Conservation (phyloP, 257 asterid species). For the Scutellaria galericulata region DNA sequence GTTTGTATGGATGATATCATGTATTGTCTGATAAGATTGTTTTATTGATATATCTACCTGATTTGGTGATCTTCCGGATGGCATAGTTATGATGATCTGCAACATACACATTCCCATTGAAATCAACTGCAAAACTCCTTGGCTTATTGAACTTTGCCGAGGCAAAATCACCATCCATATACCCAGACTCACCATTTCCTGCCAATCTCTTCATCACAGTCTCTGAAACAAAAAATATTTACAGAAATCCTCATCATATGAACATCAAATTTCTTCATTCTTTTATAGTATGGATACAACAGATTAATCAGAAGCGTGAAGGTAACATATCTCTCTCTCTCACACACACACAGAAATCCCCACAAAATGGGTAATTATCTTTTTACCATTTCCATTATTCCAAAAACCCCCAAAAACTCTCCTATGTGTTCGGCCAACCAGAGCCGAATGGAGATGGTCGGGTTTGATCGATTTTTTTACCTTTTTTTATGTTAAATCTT, state of each 20-base stretch:
- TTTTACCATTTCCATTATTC: no score
- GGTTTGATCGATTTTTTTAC: no score
- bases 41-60: constrained; percentile 44
- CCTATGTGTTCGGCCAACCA: no score
- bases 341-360: background rate
- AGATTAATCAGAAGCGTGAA: constrained; percentile 3
- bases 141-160: constrained; percentile 69
- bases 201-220: constrained; percentile 56
- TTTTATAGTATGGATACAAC: background rate
- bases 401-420: background rate
- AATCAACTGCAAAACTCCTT: constrained; percentile 75
- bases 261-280: background rate
- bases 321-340: background rate
- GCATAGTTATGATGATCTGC: constrained; percentile 68
- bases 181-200: constrained; percentile 55
- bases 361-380: background rate
- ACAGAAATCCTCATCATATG: background rate
- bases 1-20: background rate
- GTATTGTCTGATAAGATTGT: background rate
- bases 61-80: constrained; percentile 71
- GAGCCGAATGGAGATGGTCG: no score
- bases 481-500: no score
- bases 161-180: constrained; percentile 70
- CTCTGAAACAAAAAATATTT: constrained; percentile 45
- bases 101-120: constrained; percentile 72